Base-by-base conservation (phyloP, 176 grass and related monocot species). In the Rhynchospora breviuscula region DNA sequence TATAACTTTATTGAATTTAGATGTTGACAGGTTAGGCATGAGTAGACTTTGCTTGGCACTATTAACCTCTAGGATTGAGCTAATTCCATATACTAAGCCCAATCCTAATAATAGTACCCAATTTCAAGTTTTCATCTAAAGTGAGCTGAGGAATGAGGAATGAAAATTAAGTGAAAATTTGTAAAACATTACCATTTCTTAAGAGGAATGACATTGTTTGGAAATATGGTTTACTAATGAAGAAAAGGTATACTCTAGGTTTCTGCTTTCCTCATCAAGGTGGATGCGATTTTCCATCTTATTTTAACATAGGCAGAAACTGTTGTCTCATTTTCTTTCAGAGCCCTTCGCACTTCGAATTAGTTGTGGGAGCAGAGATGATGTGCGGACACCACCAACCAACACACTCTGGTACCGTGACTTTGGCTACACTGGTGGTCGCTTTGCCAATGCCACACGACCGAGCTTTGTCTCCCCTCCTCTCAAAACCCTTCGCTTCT, bases 381-480 rank as follows among this genome's bases (percentile, higher is more conserved):
- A 99, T 88, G 60, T 93, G 14, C 93, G n/a, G 22, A 95, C 93
- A 7, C 83, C 86, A 10, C 96, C 96, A 56, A 89, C 93, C 26
- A 91, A 95, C 81, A 90, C 96, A 63, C 81, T 93, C 83, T 95
- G 93, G 96, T 95, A 99, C 87, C 90, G 91, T 59, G 96, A 99
- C 59, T 99, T 95, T 22, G 96, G 96, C 60, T 99, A 99, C 85
- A 95, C 86, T 0, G 93, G 96, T 11, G 96, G 96, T 31, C 91
- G 88, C 23, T 92, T 95, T 83, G 86, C 93, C 59, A 99, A 99
- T 81, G 96, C 96, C 25, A 95, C 88, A 59, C 61, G 86, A 3
- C 86, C 91, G 0, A 91, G 89, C 72, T 95, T 87, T 79, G 92
- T 99, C 57, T 85, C 87, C 10, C 96, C 96, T 74, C 96, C 89